Evolutionary conservation across 352 stramenopile species (phyloP).

Genomic region (Phytophthora sansomeana): DNA sequence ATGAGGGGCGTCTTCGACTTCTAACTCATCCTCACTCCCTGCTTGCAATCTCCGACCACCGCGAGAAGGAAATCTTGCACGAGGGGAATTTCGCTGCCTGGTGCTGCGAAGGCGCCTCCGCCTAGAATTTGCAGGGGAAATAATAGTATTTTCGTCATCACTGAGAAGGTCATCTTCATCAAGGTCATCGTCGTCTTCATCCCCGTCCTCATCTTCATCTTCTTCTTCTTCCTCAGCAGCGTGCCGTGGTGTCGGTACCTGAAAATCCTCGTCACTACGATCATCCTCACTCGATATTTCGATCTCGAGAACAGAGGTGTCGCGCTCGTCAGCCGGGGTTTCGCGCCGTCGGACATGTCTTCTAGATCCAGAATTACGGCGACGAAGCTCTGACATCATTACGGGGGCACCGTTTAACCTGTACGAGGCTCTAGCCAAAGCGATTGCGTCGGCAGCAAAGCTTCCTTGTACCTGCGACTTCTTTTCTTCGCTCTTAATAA

Average conservation of each 20-base stretch:
- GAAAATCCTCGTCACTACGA: constrained; percentile 88
- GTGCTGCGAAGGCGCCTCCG: constrained; percentile 48
- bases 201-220: constrained; percentile 64
- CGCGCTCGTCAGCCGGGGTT: constrained; percentile 72
- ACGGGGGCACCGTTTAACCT: constrained; percentile 79
- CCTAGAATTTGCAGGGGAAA: constrained; percentile 52
- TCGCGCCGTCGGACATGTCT: constrained; percentile 42
- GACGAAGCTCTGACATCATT: constrained; percentile 69
- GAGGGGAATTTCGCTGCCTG: constrained; percentile 23
- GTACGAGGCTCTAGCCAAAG: constrained; percentile 59
- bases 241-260: constrained; percentile 57
- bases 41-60: constrained; percentile 48
- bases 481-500: constrained; percentile 34
- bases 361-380: constrained; percentile 36
- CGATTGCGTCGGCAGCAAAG: constrained; percentile 28
- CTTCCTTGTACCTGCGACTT: constrained; percentile 10
- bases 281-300: constrained; percentile 91
- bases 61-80: constrained; percentile 42
- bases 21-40: constrained; percentile 25
- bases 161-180: constrained; percentile 66
- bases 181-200: constrained; percentile 61
- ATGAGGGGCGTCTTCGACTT: constrained; percentile 37
- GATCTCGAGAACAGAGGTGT: constrained; percentile 85
- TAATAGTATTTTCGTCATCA: constrained; percentile 47
- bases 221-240: constrained; percentile 62